Evolutionary conservation across 495 filamentous ascomycete species (phyloP).

Genomic region (Daldinia bambusicola): DNA sequence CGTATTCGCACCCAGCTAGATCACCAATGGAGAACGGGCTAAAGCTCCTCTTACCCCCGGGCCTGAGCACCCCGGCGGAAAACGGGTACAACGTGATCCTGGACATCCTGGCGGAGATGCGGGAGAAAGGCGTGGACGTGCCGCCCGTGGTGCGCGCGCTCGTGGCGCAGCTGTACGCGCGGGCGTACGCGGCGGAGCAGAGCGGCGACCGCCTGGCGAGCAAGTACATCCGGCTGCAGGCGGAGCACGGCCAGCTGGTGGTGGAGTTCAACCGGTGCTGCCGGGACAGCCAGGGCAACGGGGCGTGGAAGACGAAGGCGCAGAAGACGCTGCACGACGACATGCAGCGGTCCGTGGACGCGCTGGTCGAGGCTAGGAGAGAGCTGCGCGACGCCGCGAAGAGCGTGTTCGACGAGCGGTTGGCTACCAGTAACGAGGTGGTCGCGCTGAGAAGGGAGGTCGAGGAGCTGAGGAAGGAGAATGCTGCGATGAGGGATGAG

Average conservation of each 20-base stretch:
- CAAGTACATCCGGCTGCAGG: neutral
- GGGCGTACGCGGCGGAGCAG: neutral
- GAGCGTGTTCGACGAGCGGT: constrained; percentile 14
- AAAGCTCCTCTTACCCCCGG: neutral
- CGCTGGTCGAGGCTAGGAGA: neutral
- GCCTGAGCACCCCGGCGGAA: neutral
- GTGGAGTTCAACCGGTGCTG: neutral
- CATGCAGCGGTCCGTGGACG: neutral
- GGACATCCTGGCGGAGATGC: neutral
- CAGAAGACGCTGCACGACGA: neutral
- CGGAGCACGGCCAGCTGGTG: neutral
- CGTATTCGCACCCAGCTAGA: too few species aligned
- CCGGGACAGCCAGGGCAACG: neutral
- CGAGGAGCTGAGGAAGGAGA: constrained; percentile 6
- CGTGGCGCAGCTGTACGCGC: neutral
- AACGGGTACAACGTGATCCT: neutral
- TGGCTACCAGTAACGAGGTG: constrained; percentile 1
- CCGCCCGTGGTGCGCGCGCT: neutral
- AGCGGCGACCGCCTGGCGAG: neutral
- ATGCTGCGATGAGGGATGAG: constrained; percentile 1
- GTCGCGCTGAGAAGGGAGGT: neutral
- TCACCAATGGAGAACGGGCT: neutral
- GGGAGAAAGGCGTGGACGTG: neutral
- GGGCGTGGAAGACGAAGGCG: neutral
- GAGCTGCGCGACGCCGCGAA: neutral